Evolutionary conservation across 495 filamentous ascomycete species (phyloP), one percentile per base, ranked within the genome.

Genomic region (Hypoxylon lenormandii): DNA sequence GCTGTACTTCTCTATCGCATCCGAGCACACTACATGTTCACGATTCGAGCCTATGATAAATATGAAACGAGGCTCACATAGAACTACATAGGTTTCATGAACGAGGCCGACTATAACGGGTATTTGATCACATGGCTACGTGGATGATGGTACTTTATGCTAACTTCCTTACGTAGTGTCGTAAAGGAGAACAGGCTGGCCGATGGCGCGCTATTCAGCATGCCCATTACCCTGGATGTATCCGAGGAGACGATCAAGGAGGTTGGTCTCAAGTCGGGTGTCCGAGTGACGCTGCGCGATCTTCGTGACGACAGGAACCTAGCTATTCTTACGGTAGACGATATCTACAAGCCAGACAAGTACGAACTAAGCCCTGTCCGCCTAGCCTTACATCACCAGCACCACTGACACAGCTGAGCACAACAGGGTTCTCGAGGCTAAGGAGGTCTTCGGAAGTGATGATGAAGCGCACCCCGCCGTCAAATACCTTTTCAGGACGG

Each of bases 321-420:
- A 67, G 95, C 94, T 61, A 98, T 98, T 72, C 85, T 98, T 74
- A 97, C 93, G 33, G 87, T 98, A 59, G 93, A 97, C 40, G 95
- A 98, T 80, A 87, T 98, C 69, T 98, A 98, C 85, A 89, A 89
- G 80, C 93, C 95, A 38, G 88, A 98, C 83, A 98, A 98, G 95
- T 96, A 86, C 30, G 69, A 81, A 88, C 80, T 40, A 37, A 38
- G 53, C 42, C 58, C 62, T 43, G 28, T 55, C 21, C 62, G 23
- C 56, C 26, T 47, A 68, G 49, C 23, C 28, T 47, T 64, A 23
- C 49, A 56, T 33, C 62, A 33, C 40, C 42, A 36, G 67, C 48
- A 64, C 76, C 69, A 79, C 75, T 80, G 70, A 77, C 66, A 61
- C 64, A 60, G 33, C 66, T 74, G 65, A 74, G 78, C 73, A 81